Percentiles rank a stretch among this genome's conserved stretches.
phyloP scores from a whole-genome alignment of 73 alveolate species.

The Tetrahymena borealis region DNA sequence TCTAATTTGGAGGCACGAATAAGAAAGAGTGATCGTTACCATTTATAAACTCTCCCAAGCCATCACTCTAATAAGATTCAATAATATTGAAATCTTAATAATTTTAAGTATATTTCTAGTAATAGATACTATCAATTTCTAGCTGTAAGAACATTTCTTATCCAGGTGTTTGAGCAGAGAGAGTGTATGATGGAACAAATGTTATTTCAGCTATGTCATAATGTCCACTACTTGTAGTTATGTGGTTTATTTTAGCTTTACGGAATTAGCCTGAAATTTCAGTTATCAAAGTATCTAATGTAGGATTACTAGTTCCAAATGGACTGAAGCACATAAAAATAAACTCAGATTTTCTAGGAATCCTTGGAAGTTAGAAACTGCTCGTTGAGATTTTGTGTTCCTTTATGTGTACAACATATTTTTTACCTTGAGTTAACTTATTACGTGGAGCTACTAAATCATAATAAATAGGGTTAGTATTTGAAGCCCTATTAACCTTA shows the following conservation, averaged over 20 bases:
- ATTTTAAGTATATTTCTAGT: neutral
- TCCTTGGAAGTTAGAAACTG: neutral
- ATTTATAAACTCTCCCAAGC: neutral
- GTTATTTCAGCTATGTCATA: neutral
- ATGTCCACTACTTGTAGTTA: neutral
- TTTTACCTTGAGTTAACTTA: neutral
- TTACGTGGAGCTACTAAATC: neutral
- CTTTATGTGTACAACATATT: neutral
- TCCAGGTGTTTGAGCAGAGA: neutral
- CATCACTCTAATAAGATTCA: neutral
- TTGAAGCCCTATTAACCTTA: neutral
- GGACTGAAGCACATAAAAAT: neutral
- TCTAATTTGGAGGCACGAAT: neutral
- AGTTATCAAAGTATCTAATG: neutral
- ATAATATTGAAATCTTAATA: neutral
- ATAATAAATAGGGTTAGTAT: neutral
- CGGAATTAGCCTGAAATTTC: neutral
- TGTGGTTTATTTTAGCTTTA: neutral
- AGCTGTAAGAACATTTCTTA: neutral
- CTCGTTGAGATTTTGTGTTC: neutral
- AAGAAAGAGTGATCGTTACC: neutral
- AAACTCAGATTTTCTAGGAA: neutral
- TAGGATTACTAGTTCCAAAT: neutral
- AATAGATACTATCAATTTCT: neutral
- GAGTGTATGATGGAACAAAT: neutral